Evolutionary conservation across 805 yeast genomes (phyloP), one percentile per base, ranked within the genome.

Genomic region (Candida schatavii): DNA sequence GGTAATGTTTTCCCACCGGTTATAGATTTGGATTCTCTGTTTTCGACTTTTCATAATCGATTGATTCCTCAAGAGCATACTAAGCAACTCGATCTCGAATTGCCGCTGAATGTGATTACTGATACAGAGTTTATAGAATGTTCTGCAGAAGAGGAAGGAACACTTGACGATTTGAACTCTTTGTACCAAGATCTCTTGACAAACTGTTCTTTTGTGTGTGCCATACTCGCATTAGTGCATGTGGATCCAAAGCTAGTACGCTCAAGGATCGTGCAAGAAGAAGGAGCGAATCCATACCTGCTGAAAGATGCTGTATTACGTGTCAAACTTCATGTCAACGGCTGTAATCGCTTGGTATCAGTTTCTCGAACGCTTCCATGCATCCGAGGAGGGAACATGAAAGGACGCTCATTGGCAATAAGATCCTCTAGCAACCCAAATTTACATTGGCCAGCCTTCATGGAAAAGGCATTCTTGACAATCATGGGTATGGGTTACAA

Each of bases 131-230:
- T 31, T 20, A 18, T 20, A 14, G 29, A 9, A 4, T 22, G n/a
- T 26, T 21, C 29, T 7, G n/a, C 38, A 20, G 9, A 7, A 17
- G 11, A 31, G 5, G 35, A 17, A 7, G 41, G 45, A 1, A 21
- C 3, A 3, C 34, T 44, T 5, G 30, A 17, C 81, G 56, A 77
- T 27, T 45, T 68, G 13, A 39, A 40, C 1, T 55, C 61, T 21
- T 39, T 79, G 10, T 71, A 66, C 51, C 84, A 80, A 50, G 81
- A 77, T 43, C 46, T 64, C 1, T 52, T 77, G n/a, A 66, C 79
- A 6, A 82, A 87, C 57, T 88, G 95, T 59, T 85, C 95, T 0
- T 78, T 87, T 54, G 86, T 87, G 3, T 80, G 89, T 2, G 70
- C 90, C 0, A 52, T 86, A 13, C 62, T 85, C 13, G 76, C 87